Evolutionary conservation across 768 basidiomycete species (phyloP), one percentile per base, ranked within the genome.

Genomic region (Lyophyllum semitale): DNA sequence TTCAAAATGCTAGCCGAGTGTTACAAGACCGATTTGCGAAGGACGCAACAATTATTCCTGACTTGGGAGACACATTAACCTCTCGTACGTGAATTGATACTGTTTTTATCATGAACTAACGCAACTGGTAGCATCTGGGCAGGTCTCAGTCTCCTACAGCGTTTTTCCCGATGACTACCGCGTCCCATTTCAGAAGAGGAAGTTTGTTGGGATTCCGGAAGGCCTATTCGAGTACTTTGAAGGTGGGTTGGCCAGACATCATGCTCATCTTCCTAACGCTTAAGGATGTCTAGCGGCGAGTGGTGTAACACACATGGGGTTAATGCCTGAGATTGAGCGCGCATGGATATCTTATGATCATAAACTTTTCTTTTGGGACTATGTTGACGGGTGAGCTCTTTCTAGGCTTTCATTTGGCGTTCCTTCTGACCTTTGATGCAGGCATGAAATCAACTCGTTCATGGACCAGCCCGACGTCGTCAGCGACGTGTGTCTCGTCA

Each of bases 291-390:
- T 66, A 92, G 90, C 79, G 53, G 79, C 83, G 32, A 86, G 76
- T 64, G 83, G 89, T 51, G 84, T 84, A 23, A 85, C 90, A 17
- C 87, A 91, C 64, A 89, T 97, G 89, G 95, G 95, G 9, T 72
- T 99, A 50, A 82, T 98, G 67, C 87, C 94, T 23, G 91, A 95
- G 63, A 91, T 98, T 58, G 93, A 96, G 62, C 84, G 94, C 43
- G 95, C 91, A 0, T 99, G 95, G 94, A 89, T 98, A 59, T 89
- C 93, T 9, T 89, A 96, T 54, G 94, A 98, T 73, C 87, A 95
- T 70, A 92, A 93, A 63, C 77, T 99, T 30, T 92, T 97, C 65
- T 76, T 99, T 22, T 98, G 97, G 97, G 94, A 99, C 71, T 99
- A 97, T 68, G 75, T 87, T 32, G 91, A 96, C 62, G 93, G 94